These are phyloP conservation scores for Pseudonitzschia pungens DNA, from an alignment of 108 stramenopile species.

Conservation along the genomic window DNA sequence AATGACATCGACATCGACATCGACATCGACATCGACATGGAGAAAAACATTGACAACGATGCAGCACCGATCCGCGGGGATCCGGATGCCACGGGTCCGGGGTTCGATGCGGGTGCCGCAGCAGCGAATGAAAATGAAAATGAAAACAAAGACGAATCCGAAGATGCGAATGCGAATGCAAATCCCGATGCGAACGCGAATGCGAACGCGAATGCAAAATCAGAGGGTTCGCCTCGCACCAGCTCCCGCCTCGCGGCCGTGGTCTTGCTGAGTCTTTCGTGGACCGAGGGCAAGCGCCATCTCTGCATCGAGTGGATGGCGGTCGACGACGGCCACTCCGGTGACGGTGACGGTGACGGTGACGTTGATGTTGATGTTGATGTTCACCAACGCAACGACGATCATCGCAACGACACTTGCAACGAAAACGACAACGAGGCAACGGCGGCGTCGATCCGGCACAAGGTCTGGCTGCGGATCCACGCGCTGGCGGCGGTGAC, in stretches of 20 bases:
- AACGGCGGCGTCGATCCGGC: conserved; percentile 9
- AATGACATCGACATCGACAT: too few species aligned
- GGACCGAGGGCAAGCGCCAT: conserved; percentile 17
- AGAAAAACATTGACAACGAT: too few species aligned
- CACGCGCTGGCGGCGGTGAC: conserved; percentile 34
- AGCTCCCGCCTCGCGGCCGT: conserved; percentile 22
- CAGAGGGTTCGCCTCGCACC: neutral
- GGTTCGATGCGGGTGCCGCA: too few species aligned
- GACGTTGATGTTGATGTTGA: too few species aligned
- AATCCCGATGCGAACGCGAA: conserved; percentile 11
- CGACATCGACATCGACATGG: too few species aligned
- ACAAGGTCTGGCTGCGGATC: conserved; percentile 41
- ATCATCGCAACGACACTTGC: neutral
- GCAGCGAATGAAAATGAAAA: too few species aligned
- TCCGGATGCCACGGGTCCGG: too few species aligned
- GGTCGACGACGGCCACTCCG: conserved; percentile 16
- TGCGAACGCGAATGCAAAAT: neutral
- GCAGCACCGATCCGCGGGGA: too few species aligned
- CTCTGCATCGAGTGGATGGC: conserved; percentile 47
- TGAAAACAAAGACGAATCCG: too few species aligned
- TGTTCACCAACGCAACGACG: neutral
- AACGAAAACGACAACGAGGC: neutral
- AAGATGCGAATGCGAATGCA: too few species aligned
- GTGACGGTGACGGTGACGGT: neutral
- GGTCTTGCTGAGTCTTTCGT: conserved; percentile 32